A percentile compares a stretch with the other conserved stretches of the same genome.
phyloP scores from a whole-genome alignment of 208 protist genomes.

The Trypanosoma lewisi region DNA sequence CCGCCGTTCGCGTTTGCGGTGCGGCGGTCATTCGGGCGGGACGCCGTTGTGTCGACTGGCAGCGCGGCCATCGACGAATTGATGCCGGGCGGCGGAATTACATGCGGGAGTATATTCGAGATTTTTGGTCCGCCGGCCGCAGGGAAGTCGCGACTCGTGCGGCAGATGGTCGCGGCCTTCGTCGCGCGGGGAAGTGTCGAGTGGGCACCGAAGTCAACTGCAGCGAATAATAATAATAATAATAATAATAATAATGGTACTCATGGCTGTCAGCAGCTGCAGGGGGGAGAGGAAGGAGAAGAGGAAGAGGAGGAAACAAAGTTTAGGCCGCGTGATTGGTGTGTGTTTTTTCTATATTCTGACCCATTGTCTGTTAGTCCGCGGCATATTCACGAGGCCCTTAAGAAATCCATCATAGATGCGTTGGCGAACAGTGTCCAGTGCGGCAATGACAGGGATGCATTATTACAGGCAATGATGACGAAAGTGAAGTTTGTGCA shows the following conservation, averaged over 20 bases:
- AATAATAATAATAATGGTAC: neutral
- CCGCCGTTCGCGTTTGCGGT: neutral
- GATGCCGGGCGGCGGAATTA: conserved; percentile 24
- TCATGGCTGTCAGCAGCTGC: neutral
- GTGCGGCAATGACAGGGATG: conserved; percentile 1
- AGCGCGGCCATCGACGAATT: conserved; percentile 15
- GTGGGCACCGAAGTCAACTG: conserved; percentile 4
- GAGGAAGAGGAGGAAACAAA: neutral
- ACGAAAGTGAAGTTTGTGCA: conserved; percentile 14
- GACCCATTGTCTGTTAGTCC: conserved; percentile 12
- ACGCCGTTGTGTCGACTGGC: conserved; percentile 22
- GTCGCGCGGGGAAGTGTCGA: conserved; percentile 7
- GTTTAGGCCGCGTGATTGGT: conserved; percentile 16
- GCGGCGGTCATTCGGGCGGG: neutral
- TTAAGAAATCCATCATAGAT: conserved; percentile 1
- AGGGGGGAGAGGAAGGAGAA: neutral
- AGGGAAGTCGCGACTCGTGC: conserved; percentile 24
- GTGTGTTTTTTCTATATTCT: conserved; percentile 16
- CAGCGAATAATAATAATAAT: neutral
- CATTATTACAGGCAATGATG: neutral
- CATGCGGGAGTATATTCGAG: conserved; percentile 22
- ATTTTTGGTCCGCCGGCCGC: conserved; percentile 22
- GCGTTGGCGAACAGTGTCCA: conserved; percentile 1
- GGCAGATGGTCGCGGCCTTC: conserved; percentile 16
- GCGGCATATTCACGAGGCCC: neutral